phyloP scores from a whole-genome alignment of 768 basidiomycete species.

The Clavulina sp. region DNA sequence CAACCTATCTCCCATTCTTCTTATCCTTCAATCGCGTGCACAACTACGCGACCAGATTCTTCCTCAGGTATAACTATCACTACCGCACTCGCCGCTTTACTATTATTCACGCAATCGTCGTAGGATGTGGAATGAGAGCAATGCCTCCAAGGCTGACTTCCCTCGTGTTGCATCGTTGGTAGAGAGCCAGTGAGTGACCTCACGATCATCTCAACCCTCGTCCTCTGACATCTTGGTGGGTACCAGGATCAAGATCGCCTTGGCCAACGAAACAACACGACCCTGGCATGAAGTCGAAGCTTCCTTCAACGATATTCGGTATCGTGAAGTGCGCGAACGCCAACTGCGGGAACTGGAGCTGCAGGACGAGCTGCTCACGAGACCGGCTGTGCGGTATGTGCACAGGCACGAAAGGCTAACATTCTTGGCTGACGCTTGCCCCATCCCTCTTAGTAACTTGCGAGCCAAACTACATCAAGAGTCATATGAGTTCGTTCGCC shows the following conservation, averaged over 20 bases:
- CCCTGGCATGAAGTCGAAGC: constrained; percentile 73
- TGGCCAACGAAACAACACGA: constrained; percentile 54
- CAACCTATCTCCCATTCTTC: constrained; percentile 74
- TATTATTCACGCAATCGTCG: background rate
- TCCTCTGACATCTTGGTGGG: constrained; percentile 5
- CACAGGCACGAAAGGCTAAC: background rate
- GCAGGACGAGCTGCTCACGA: constrained; percentile 75
- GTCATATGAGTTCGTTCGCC: constrained; percentile 74
- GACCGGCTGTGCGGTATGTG: constrained; percentile 66
- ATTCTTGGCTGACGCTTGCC: constrained; percentile 5
- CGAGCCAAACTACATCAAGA: constrained; percentile 77
- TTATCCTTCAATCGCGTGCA: constrained; percentile 72
- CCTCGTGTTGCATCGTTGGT: constrained; percentile 59
- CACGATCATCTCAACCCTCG: constrained; percentile 1
- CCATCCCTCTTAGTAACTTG: constrained; percentile 38
- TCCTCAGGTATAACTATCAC: constrained; percentile 33
- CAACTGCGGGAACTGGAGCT: constrained; percentile 83
- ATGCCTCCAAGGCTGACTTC: constrained; percentile 60
- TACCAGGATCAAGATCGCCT: constrained; percentile 52
- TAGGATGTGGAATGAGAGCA: constrained; percentile 75
- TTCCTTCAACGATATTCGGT: constrained; percentile 66
- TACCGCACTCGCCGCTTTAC: background rate
- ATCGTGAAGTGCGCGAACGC: constrained; percentile 67
- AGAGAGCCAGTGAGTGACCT: constrained; percentile 60
- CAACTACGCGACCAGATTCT: constrained; percentile 64